Base-by-base conservation (phyloP, 2,329 filamentous ascomycete genomes). In the Fusarium agapanthi region DNA sequence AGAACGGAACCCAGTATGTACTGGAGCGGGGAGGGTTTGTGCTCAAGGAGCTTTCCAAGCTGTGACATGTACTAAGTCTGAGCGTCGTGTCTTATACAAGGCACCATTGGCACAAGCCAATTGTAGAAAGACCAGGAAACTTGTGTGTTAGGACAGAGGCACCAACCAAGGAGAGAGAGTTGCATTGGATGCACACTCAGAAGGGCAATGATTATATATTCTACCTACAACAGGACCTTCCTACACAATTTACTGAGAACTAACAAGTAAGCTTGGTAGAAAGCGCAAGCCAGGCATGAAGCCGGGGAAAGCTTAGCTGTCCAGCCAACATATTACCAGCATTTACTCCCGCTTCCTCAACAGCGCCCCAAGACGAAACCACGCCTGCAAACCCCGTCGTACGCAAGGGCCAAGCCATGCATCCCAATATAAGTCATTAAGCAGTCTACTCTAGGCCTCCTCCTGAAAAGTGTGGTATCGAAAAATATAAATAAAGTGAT, bases 1-100 rank as follows among this genome's bases (percentile, higher is more conserved):
- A 84, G 67, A 88, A 85, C 75, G 94, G 93, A 2, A 86, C 83
- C 66, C 89, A 97, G 37, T 97, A 91, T 79, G 87, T 89, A n/a
- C 84, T 93, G 5, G 81, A 86, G 34, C 83, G 88, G 34, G 92
- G 92, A 1, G 90, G 88, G 0, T 80, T 94, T 69, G 86, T 91
- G 26, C 81, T 85, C 69, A 87, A 71, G 56, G 68, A 76, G 51
- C 72, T 54, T 61, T 77, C 81, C 10, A 84, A 81, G 72, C 60
- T 84, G 34, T 84, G 38, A 71, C 51, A 22, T 38, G 20, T 22
- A 45, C 14, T 8, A 44, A 38, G 16, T 51, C 20, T 30, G 34
- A 24, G 59, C 15, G 50, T 22, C 32, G 20, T 28, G 14, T 28
- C 20, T 38, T 37, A n/a, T 38, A 38, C 30, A 53, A 37, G 24